A percentile compares a stretch with the other conserved stretches of the same genome.
Conservation (phyloP, 768 basidiomycete genomes). For the Coprinellus micaceus region DNA sequence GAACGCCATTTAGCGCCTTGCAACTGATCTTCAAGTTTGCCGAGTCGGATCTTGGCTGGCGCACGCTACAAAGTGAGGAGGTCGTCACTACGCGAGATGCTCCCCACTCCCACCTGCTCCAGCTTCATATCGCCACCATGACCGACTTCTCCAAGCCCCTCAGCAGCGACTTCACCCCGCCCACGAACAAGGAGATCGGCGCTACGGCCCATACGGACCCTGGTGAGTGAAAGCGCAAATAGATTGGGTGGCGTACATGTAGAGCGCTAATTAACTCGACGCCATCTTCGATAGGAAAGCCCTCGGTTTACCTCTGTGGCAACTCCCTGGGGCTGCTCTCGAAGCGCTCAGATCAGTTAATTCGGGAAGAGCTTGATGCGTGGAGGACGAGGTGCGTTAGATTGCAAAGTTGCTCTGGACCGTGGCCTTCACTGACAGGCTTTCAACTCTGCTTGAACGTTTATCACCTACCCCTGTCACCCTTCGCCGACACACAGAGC, state of each 20-base stretch:
- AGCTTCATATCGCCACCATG: slow-evolving; percentile 13
- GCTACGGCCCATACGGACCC: slow-evolving; percentile 35
- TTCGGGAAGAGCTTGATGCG: slow-evolving; percentile 78
- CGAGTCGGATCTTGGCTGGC: background rate
- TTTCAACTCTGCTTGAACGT: slow-evolving; percentile 14
- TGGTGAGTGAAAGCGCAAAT: slow-evolving; percentile 26
- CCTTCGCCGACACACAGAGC: slow-evolving; percentile 52
- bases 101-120: background rate
- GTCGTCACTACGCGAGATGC: background rate
- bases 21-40: background rate
- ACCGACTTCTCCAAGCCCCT: slow-evolving; percentile 33
- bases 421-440: no score
- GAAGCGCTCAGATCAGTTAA: slow-evolving; percentile 63
- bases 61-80: background rate
- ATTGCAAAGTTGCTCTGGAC: no score
- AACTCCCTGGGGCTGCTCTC: slow-evolving; percentile 89
- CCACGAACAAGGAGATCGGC: slow-evolving; percentile 49
- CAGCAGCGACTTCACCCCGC: slow-evolving; percentile 53
- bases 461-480: slow-evolving; percentile 8
- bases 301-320: slow-evolving; percentile 86
- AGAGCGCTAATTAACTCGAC: background rate
- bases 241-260: slow-evolving; percentile 8
- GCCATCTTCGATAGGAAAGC: slow-evolving; percentile 42
- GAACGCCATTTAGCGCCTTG: no score
- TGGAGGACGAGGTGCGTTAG: slow-evolving; percentile 77